These are phyloP conservation scores for Jackrogersella multiformis DNA, from an alignment of 495 filamentous ascomycete species.

Conservation along the genomic window DNA sequence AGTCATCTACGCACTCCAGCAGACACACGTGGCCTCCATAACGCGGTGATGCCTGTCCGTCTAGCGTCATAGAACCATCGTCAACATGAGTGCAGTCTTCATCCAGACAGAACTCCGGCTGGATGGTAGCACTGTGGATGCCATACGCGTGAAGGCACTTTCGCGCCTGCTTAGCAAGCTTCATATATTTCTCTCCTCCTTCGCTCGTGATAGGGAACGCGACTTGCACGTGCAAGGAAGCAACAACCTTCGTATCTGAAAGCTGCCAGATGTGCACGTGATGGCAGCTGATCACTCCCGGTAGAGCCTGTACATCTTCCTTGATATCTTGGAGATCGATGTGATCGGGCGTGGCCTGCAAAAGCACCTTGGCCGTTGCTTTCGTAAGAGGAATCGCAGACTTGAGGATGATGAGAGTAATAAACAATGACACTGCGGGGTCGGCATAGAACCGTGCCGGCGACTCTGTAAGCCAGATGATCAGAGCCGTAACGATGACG, in stretches of 20 bases:
- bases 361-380: slow-evolving; percentile 90
- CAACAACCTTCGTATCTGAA: slow-evolving; percentile 90
- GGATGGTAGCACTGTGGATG: slow-evolving; percentile 97
- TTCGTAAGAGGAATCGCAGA: slow-evolving; percentile 93
- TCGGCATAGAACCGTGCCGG: slow-evolving; percentile 78
- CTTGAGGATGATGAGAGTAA: slow-evolving; percentile 91
- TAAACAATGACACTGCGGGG: slow-evolving; percentile 92
- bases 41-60: slow-evolving; percentile 54
- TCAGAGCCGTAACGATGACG: slow-evolving; percentile 89
- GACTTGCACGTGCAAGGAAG: slow-evolving; percentile 90
- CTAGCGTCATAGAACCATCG: slow-evolving; percentile 48
- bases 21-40: slow-evolving; percentile 72
- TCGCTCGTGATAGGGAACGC: slow-evolving; percentile 73
- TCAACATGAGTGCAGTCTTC: slow-evolving; percentile 52
- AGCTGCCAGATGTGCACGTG: slow-evolving; percentile 98
- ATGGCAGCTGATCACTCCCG: slow-evolving; percentile 87
- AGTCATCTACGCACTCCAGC: slow-evolving; percentile 87
- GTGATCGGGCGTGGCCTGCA: slow-evolving; percentile 90
- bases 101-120: slow-evolving; percentile 88
- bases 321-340: slow-evolving; percentile 91
- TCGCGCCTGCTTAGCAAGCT: slow-evolving; percentile 78
- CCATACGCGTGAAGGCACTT: slow-evolving; percentile 93
- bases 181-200: slow-evolving; percentile 86
- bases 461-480: slow-evolving; percentile 86
- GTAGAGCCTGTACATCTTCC: slow-evolving; percentile 84